Conservation (phyloP, 148 eudicot species). For the Cornus florida region DNA sequence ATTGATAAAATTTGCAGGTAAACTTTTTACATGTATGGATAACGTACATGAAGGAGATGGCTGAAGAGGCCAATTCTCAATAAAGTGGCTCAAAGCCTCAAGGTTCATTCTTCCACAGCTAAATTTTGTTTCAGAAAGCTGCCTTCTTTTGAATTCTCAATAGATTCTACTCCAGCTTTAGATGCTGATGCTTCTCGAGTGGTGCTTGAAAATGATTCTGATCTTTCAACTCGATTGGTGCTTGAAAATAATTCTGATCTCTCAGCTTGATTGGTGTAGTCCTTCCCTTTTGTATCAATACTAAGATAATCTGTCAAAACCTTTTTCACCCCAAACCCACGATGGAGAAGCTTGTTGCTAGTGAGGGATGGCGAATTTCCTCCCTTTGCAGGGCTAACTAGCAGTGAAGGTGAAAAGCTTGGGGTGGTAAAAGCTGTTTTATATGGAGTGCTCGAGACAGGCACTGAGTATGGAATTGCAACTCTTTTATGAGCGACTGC, state of each 20-base stretch:
- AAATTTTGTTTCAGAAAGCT: constrained; percentile 12
- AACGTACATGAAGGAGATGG: background rate
- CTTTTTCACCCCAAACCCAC: constrained; percentile 51
- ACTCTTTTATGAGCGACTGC: constrained; percentile 42
- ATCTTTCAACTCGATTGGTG: constrained; percentile 14
- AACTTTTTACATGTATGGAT: background rate
- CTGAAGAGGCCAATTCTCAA: background rate
- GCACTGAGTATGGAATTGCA: constrained; percentile 26
- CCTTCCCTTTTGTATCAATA: constrained; percentile 35
- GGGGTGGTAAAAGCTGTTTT: constrained; percentile 53
- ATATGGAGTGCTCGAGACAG: constrained; percentile 46
- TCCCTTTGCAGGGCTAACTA: constrained; percentile 29
- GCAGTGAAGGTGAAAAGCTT: constrained; percentile 38
- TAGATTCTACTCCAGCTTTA: constrained; percentile 19
- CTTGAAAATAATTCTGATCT: constrained; percentile 31
- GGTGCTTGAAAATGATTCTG: constrained; percentile 29
- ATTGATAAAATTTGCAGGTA: background rate
- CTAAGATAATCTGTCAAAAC: constrained; percentile 52
- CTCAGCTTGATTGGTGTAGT: constrained; percentile 13
- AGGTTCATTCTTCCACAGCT: constrained; percentile 19
- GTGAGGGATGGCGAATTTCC: constrained; percentile 33
- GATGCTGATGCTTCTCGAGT: constrained; percentile 24
- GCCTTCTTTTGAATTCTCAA: constrained; percentile 19
- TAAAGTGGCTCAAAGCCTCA: background rate
- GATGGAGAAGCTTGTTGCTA: constrained; percentile 37